These are phyloP conservation scores for Sclerotinia borealis DNA, from an alignment of 2,329 filamentous ascomycete genomes.

Conservation along the genomic window DNA sequence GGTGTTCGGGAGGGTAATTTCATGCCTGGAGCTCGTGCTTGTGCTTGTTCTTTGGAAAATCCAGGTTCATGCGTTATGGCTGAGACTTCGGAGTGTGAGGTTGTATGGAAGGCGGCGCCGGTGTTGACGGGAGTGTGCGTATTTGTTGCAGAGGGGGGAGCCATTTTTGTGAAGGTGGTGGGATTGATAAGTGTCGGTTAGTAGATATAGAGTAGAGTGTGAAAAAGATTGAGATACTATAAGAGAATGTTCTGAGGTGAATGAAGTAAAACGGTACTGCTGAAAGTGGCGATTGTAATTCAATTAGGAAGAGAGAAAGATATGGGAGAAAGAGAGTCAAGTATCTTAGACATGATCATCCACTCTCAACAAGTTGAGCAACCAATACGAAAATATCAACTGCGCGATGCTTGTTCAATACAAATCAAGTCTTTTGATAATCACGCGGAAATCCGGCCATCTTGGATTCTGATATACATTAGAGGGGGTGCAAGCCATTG, in stretches of 20 bases:
- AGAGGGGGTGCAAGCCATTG: not conserved
- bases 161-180: not conserved
- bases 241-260: too few species aligned
- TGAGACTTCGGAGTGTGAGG: not conserved
- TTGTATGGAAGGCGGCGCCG: not conserved
- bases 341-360: too few species aligned
- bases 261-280: too few species aligned
- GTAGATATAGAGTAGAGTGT: too few species aligned
- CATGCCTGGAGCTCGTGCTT: slow-evolving; percentile 11
- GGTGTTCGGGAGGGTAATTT: slow-evolving; percentile 10
- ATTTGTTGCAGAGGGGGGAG: not conserved
- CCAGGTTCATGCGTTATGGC: slow-evolving; percentile 22
- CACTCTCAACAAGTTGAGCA: too few species aligned
- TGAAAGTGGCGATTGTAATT: too few species aligned
- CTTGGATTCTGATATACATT: not conserved
- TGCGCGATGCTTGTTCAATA: not conserved
- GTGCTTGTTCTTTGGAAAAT: slow-evolving; percentile 16
- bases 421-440: not conserved
- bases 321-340: not conserved
- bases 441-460: not conserved
- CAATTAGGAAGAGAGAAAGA: not conserved
- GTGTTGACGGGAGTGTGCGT: not conserved
- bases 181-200: not conserved
- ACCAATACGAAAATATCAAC: too few species aligned
- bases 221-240: not conserved